phyloP scores from a whole-genome alignment of 768 basidiomycete species.

The Postia placenta region DNA sequence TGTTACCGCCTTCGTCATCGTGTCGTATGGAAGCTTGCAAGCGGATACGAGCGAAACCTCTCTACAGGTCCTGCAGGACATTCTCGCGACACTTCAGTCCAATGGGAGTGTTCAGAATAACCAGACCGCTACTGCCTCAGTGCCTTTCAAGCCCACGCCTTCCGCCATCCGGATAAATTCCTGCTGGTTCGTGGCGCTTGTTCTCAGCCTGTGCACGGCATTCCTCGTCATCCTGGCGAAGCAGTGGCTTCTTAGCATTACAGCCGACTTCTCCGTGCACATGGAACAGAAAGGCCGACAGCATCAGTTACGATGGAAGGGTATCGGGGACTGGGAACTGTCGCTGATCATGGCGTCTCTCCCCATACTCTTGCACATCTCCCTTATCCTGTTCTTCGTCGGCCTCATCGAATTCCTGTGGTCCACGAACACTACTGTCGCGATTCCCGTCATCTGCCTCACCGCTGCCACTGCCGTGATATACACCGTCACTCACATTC shows the following conservation, averaged over 20 bases:
- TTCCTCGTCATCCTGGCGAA: constrained; percentile 41
- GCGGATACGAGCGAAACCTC: constrained; percentile 15
- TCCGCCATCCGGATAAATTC: constrained; percentile 33
- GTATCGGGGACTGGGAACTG: constrained; percentile 34
- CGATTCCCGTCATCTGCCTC: constrained; percentile 2
- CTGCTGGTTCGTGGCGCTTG: constrained; percentile 34
- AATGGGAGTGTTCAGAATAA: not conserved
- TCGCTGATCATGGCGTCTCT: constrained; percentile 33
- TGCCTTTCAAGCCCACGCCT: constrained; percentile 14
- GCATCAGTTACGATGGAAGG: constrained; percentile 34
- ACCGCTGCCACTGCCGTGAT: constrained; percentile 7
- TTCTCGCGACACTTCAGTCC: not conserved
- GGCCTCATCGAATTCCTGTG: constrained; percentile 40
- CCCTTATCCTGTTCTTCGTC: constrained; percentile 45
- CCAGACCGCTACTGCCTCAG: not conserved
- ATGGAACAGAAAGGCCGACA: constrained; percentile 33
- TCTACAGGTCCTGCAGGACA: constrained; percentile 3
- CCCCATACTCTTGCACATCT: constrained; percentile 42
- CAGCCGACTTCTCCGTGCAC: constrained; percentile 17
- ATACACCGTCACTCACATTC: constrained; percentile 12
- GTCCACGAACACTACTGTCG: constrained; percentile 18
- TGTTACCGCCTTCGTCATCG: constrained; percentile 23
- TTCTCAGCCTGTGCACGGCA: constrained; percentile 36
- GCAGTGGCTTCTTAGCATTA: constrained; percentile 38
- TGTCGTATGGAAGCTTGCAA: constrained; percentile 18